Conservation (phyloP, 768 basidiomycete genomes). For the Arthromyces matolae region DNA sequence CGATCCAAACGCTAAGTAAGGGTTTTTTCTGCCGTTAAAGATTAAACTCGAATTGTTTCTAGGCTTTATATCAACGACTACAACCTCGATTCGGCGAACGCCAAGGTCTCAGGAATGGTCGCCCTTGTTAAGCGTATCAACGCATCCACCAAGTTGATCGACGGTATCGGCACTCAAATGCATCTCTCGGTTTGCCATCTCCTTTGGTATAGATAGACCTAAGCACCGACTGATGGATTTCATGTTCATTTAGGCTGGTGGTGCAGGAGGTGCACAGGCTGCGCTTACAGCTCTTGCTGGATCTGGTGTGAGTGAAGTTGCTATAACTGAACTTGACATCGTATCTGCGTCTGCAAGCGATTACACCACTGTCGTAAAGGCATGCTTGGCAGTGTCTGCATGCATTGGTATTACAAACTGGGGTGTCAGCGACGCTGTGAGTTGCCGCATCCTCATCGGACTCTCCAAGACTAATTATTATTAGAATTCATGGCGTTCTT, state of each 20-base stretch:
- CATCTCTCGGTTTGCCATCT: conserved; percentile 30
- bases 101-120: conserved; percentile 40
- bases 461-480: neutral
- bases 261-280: conserved; percentile 37
- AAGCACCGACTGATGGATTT: neutral
- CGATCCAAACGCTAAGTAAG: conserved; percentile 45
- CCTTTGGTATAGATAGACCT: neutral
- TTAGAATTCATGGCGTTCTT: conserved; percentile 28
- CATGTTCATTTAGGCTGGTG: conserved; percentile 31
- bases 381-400: conserved; percentile 38
- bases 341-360: conserved; percentile 28
- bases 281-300: conserved; percentile 42
- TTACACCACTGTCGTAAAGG: conserved; percentile 26
- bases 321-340: conserved; percentile 48
- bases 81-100: conserved; percentile 49
- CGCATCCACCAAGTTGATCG: conserved; percentile 36
- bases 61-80: conserved; percentile 42
- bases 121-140: conserved; percentile 39
- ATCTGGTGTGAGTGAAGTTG: conserved; percentile 39
- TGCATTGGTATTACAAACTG: conserved; percentile 48
- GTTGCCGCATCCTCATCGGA: conserved; percentile 10
- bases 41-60: neutral
- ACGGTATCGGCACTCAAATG: conserved; percentile 50
- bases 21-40: neutral
- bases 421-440: conserved; percentile 46